Percentiles rank a stretch among this genome's conserved stretches.
phyloP scores from a whole-genome alignment of 2,329 filamentous ascomycete genomes.

The Tolypocladium album region DNA sequence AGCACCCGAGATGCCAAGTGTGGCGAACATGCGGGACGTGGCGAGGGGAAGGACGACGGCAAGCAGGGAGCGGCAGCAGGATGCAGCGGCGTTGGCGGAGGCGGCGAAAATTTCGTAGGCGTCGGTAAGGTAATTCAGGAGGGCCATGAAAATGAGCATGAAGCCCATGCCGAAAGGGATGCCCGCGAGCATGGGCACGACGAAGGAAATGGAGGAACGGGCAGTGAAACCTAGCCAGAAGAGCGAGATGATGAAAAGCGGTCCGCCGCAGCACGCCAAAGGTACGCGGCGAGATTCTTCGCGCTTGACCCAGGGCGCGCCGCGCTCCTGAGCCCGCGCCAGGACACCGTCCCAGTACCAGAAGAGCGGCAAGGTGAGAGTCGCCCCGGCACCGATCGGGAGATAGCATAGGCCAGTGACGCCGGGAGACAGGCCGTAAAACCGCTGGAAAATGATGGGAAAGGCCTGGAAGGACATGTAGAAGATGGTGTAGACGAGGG shows the following conservation, averaged over 20 bases:
- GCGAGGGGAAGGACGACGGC: conserved; percentile 60
- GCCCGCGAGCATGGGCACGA: conserved; percentile 48
- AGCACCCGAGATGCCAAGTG: conserved; percentile 36
- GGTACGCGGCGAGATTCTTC: conserved; percentile 63
- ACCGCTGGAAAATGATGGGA: conserved; percentile 53
- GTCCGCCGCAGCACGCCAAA: conserved; percentile 59
- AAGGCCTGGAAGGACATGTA: conserved; percentile 71
- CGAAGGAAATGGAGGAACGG: conserved; percentile 34
- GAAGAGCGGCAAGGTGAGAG: conserved; percentile 49
- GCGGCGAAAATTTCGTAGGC: conserved; percentile 59
- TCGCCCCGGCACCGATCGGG: conserved; percentile 53
- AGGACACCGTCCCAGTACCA: conserved; percentile 55
- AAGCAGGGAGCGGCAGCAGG: conserved; percentile 87
- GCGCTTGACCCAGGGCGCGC: conserved; percentile 45
- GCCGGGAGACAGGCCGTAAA: conserved; percentile 55
- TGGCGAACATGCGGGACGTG: conserved; percentile 36
- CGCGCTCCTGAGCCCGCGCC: conserved; percentile 33
- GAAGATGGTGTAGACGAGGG: conserved; percentile 56
- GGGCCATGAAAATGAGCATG: conserved; percentile 51
- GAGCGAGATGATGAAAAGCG: conserved; percentile 44
- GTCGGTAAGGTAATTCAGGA: conserved; percentile 55
- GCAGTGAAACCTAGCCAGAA: conserved; percentile 56
- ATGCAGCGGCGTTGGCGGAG: conserved; percentile 72
- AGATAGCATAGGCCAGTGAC: conserved; percentile 58
- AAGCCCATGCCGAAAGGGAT: conserved; percentile 52